phyloP scores from a whole-genome alignment of 768 basidiomycete genomes.

The Mycena galopus region DNA sequence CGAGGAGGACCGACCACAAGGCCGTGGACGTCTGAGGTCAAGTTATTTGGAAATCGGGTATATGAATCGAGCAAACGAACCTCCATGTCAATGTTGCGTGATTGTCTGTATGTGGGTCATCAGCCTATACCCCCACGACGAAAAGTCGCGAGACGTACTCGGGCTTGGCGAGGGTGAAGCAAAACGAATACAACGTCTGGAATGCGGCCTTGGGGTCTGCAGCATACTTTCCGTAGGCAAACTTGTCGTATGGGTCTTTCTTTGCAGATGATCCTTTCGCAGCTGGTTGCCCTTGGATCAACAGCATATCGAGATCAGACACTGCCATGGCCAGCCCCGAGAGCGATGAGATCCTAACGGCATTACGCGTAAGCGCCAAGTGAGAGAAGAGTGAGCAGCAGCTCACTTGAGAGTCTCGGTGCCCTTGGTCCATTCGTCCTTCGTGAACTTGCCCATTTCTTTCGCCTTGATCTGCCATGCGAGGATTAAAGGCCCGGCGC shows the following conservation, averaged over 20 bases:
- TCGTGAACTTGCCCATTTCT: conserved; percentile 81
- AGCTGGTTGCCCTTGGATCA: conserved; percentile 65
- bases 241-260: conserved; percentile 67
- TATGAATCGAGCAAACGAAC: conserved; percentile 51
- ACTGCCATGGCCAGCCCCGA: conserved; percentile 63
- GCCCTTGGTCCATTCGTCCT: conserved; percentile 78
- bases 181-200: conserved; percentile 75
- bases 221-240: conserved; percentile 64
- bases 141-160: conserved; percentile 61
- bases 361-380: not conserved
- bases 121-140: not conserved
- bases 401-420: conserved; percentile 60
- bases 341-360: conserved; percentile 58
- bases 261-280: conserved; percentile 52
- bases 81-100: conserved; percentile 87
- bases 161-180: conserved; percentile 78
- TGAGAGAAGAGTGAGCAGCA: not conserved
- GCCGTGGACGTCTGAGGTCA: conserved; percentile 71
- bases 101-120: conserved; percentile 58
- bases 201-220: conserved; percentile 66
- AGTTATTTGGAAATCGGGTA: not conserved
- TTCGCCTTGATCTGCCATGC: conserved; percentile 80
- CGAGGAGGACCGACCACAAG: conserved; percentile 81
- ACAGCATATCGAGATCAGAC: conserved; percentile 72
- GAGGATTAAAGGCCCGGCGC: conserved; percentile 76